A percentile compares a stretch with the other conserved stretches of the same genome.
These are phyloP conservation scores for Monilinia vaccinii-corymbosi DNA, from an alignment of 2,329 filamentous ascomycete species.

Conservation along the genomic window DNA sequence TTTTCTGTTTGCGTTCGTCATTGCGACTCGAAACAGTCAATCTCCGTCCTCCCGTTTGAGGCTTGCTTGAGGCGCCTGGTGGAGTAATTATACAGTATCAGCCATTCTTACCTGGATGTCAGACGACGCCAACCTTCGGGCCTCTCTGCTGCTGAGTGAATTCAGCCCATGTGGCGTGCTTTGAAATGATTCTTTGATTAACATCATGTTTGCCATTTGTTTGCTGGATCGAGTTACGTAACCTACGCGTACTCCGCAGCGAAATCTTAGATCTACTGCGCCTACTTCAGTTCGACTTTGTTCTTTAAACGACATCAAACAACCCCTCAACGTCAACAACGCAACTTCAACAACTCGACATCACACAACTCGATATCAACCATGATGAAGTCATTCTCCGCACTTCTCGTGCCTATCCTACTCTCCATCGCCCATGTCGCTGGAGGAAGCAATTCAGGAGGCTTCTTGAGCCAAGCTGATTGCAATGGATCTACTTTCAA, in stretches of 20 bases:
- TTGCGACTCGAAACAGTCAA: background rate
- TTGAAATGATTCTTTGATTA: background rate
- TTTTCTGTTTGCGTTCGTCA: background rate
- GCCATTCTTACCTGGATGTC: background rate
- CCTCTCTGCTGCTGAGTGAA: background rate
- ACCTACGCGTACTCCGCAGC: background rate
- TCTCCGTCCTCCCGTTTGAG: background rate
- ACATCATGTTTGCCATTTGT: background rate
- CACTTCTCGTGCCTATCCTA: background rate
- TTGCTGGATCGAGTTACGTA: background rate
- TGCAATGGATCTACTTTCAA: background rate
- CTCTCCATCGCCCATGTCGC: background rate
- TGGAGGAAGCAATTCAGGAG: background rate
- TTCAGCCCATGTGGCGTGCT: background rate
- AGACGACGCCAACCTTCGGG: slow-evolving; percentile 1
- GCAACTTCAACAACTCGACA: background rate
- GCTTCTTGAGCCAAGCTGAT: background rate
- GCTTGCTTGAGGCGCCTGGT: background rate
- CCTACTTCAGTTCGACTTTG: background rate
- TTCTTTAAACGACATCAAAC: background rate
- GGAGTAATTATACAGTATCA: background rate
- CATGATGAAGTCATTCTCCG: background rate
- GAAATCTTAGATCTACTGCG: background rate
- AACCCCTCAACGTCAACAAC: background rate
- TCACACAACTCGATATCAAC: background rate